Base-by-base conservation (phyloP, 2,329 filamentous ascomycete genomes). In the Chrysoporthe deuterocubensis region DNA sequence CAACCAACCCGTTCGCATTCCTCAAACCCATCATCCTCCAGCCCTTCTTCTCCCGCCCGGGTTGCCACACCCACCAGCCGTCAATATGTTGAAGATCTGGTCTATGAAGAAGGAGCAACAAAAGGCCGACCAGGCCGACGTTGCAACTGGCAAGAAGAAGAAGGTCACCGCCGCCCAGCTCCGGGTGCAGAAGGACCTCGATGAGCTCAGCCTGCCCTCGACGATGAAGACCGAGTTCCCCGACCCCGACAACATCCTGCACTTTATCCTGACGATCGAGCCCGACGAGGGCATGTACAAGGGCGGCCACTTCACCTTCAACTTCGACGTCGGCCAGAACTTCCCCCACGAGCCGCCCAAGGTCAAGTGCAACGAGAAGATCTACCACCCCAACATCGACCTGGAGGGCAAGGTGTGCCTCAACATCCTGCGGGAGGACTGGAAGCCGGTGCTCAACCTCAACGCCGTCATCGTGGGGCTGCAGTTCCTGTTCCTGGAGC, bases 91-190 rank as follows among this genome's bases (percentile, higher is more conserved):
- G 86, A 98, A 98, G 85, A 97, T 98, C 85, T 98, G 95, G 96
- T 97, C 94, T 76, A 97, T 98, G 95, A 94, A 97, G 84, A 96
- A 97, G 82, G 92, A 97, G 85, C 93, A 97, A 85, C 93, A 97
- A 82, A 92, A 96, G 82, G 94, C 93, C 76, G 93, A 94, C 73
- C 93, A 94, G 75, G 93, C 92, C 68, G 90, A 91, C 73, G 88
- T 86, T 44, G 85, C 89, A 57, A 88, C 84, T 18, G 87, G 89
- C 65, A 97, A 94, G 84, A 98, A 97, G 88, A 98, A 97, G 88
- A 98, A 97, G 85, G 94, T 99, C 72, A 98, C 96, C 32, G 93
- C 96, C 21, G 96, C 96, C 65, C 94, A 98, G 82, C 84, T 98
- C 71, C 92, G 96, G 69, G 94, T 97, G 70, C 96, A 98, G 81